Base-by-base conservation (phyloP, 2,329 filamentous ascomycete species). In the Cladophialophora immunda region DNA sequence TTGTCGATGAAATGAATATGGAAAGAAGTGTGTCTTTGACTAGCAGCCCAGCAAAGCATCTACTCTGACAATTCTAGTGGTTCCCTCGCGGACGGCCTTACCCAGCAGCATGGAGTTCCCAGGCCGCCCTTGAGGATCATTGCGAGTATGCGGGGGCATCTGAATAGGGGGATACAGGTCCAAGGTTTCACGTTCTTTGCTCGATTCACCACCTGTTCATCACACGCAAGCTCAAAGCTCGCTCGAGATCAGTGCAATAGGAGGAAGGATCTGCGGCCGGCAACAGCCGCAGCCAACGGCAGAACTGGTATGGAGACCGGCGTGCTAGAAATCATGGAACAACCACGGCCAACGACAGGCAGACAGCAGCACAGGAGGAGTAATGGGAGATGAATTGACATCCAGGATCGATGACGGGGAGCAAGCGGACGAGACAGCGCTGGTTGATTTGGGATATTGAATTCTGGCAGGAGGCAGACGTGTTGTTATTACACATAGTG, bases 401-500 rank as follows among this genome's bases (percentile, higher is more conserved):
- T 15, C 17, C 19, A 11, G 45, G 45, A 25, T 50, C 45, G 11
- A 25, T 50, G n/a, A 19, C 45, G 5, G 19, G 17, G 9, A 50
- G 22, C 45, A 50, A 27, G 45, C 19, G 45, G 22, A n/a, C 11
- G 45, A 13, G 22, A 22, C 4, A 11, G 45, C 8, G 45, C 19
- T 13, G 45, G 13, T 22, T 50, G 45, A 50, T 13, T 50, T 50
- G 45, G 45, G 45, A 50, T 50, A 50, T 50, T 50, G 45, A 50
- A 22, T 50, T 50, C 45, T 22, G 7, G 45, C 45, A 50, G 22
- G 45, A 27, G 45, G 45, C 45, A 25, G 45, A 50, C 45, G 25
- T 50, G 19, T 41, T 41, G n/a, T 50, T 50, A 50, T 50, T 50
- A 50, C 9, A 50, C 45, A 50, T 50, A 25, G 45, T 50, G 45